A percentile compares a stretch with the other conserved stretches of the same genome.
phyloP scores from a whole-genome alignment of 2,329 filamentous ascomycete species.

The Penicillium sp. region DNA sequence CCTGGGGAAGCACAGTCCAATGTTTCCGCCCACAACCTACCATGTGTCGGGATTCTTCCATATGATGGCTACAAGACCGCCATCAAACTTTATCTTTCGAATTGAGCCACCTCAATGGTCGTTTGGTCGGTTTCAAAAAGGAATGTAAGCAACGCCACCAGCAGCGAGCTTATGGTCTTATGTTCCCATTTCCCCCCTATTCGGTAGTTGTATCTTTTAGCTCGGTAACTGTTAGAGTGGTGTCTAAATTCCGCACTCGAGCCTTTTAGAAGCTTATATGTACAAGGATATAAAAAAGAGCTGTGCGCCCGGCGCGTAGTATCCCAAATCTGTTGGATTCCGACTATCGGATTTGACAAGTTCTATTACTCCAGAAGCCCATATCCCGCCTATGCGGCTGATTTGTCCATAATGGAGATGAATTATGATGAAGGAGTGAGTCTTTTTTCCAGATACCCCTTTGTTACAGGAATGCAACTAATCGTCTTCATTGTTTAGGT shows the following conservation, averaged over 20 bases:
- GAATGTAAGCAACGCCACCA: neutral
- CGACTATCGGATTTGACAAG: neutral
- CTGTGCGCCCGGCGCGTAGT: neutral
- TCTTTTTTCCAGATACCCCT: neutral
- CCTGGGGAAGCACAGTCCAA: neutral
- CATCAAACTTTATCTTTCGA: neutral
- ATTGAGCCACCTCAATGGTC: neutral
- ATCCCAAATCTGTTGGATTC: neutral
- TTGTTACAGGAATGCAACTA: too few relatives aligned
- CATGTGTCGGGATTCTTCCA: neutral
- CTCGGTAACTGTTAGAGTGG: neutral
- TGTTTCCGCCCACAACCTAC: neutral
- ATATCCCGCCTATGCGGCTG: neutral
- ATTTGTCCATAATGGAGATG: constrained; percentile 47
- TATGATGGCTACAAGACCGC: neutral
- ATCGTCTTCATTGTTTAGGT: neutral
- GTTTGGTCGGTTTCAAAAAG: neutral
- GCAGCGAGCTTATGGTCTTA: neutral
- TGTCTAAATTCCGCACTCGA: neutral
- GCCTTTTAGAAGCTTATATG: neutral
- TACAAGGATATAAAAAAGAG: neutral
- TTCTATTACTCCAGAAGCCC: neutral
- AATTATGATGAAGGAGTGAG: constrained; percentile 46
- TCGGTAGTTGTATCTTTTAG: neutral
- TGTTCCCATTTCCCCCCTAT: neutral